A percentile compares a stretch with the other conserved stretches of the same genome.
Evolutionary conservation across 73 alveolate species (phyloP).

Genomic region (Tetrahymena borealis): DNA sequence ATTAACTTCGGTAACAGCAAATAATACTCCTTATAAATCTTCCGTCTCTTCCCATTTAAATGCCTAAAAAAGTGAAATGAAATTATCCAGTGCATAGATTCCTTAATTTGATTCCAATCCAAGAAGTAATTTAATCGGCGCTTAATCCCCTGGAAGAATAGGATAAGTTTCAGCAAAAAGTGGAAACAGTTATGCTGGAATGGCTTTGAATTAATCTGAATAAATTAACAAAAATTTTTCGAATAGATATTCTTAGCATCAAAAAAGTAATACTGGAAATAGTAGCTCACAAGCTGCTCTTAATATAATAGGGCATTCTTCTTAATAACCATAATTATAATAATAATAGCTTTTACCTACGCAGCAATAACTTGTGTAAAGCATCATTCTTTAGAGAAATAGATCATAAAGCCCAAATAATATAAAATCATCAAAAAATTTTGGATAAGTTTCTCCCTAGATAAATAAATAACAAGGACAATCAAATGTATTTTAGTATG

Average conservation of each 20-base stretch:
- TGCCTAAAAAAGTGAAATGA: background rate
- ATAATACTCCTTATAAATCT: background rate
- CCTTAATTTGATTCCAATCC: background rate
- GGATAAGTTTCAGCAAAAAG: background rate
- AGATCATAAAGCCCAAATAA: background rate
- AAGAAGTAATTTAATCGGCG: background rate
- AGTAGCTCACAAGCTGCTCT: background rate
- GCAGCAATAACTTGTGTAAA: background rate
- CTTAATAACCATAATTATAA: too few species aligned
- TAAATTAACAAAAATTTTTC: background rate
- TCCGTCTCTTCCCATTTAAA: background rate
- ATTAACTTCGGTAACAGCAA: background rate
- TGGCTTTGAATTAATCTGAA: background rate
- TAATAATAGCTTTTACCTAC: background rate
- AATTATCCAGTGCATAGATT: background rate
- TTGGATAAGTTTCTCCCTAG: background rate
- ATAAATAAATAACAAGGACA: background rate
- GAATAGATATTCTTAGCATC: background rate
- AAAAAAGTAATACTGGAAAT: background rate
- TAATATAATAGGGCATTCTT: background rate
- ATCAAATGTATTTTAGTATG: background rate
- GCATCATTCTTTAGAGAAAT: background rate
- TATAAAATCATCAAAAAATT: background rate
- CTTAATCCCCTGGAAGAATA: background rate
- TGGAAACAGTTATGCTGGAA: background rate